Evolutionary conservation across 495 filamentous ascomycete genomes (phyloP), one percentile per base, ranked within the genome.

Genomic region (Rhizodiscina lignyota): DNA sequence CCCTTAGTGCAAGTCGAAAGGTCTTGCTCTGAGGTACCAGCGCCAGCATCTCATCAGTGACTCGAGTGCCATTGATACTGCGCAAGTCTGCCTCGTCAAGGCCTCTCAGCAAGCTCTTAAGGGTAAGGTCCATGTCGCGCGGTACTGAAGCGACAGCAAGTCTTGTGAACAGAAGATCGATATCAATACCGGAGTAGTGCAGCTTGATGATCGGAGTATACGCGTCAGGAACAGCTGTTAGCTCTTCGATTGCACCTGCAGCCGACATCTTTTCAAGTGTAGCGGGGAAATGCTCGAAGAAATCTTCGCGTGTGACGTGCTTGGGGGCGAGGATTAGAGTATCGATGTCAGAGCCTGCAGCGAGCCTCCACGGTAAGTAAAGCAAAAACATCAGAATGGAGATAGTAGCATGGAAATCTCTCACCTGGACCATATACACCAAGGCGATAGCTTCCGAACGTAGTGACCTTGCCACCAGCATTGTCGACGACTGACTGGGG

Each of bases 141-240:
- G 83, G 75, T 18, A 97, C 68, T 21, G 79, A 71, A 18, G 68
- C 69, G 6, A 83, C 49, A 4, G 64, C 66, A 22, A 94, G 66
- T 26, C 82, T 72, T 29, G 81, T 82, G 52, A 92, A 96, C 45
- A 94, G 86, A 40, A 97, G 56, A 68, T 97, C 89, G 45, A 97
- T 87, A 49, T 79, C 85, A 48, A 96, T 87, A 4, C 80, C 83
- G 37, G 70, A 77, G 34, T 87, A 72, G 50, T 92, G 78, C 40
- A 96, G 75, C 50, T 93, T 96, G 53, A 97, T 96, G 52, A 96
- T 86, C 21, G 89, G 89, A 4, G 94, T 85, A 45, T 79, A 87
- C 3, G 86, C 83, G 42, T 92, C 87, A 12, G 75, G 76, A 19
- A 94, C 87, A 0, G 77, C 71, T 4, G 79, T 85, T 47, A 96